Base-by-base conservation (phyloP, 106 monocot species). In the Xerophyta viscosa region DNA sequence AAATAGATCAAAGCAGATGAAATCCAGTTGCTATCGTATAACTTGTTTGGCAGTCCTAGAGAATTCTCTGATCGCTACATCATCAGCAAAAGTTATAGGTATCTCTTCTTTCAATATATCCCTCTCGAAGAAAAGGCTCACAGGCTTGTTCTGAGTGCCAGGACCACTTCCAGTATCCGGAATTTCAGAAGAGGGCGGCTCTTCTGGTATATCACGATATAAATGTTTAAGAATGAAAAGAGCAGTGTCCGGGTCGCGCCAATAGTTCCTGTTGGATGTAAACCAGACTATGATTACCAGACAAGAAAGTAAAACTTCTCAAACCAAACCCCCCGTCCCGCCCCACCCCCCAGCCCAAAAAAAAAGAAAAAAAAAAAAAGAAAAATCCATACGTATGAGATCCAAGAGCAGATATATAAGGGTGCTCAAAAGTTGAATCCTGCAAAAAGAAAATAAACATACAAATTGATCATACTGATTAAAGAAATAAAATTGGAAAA, bases 211-310 rank as follows among this genome's bases (percentile, higher is more conserved):
- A 59, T 90, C 82, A 30, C 73, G 61, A 60, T 98, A 98, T 52
- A 98, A 59, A 57, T 98, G 98, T 42, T 86, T 98, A 27, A 98
- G 76, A 56, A 98, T 98, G 48, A 98, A 90, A 22, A 98, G 82
- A 20, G 90, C 98, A 20, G 98, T 98, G 48, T 98, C 98, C 67
- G 37, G 48, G 69, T 98, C 98, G 13, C 98, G 74, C 98, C 98
- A 98, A 63, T 98, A 98, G 61, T 98, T 98, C 46, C 98, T 98
- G 74, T 46, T 46, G 24, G 14, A 25, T 15, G 12, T 13, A 36
- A 2, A n/a, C n/a, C n/a, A n/a, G n/a, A n/a, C n/a, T n/a, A n/a
- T n/a, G n/a, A n/a, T n/a, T n/a, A n/a, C n/a, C n/a, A n/a, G n/a
- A n/a, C n/a, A n/a, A n/a, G n/a, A n/a, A n/a, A n/a, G n/a, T n/a